phyloP scores from a whole-genome alignment of 208 protist species.

The Wallacemonas collosoma region DNA sequence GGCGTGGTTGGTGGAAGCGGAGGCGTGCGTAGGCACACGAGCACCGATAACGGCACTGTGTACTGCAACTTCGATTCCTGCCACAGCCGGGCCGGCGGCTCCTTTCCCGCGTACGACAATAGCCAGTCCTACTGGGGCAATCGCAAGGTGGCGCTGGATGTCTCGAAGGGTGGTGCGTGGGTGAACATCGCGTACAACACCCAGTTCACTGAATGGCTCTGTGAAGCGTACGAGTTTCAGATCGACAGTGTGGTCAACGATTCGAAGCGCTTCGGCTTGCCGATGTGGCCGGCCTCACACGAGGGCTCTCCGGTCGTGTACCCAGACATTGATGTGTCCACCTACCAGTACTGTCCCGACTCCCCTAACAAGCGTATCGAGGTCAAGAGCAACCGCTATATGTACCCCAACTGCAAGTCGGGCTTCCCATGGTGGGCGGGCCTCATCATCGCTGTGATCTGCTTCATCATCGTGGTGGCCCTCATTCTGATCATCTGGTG shows the following conservation, averaged over 20 bases:
- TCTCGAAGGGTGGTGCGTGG: conserved; percentile 31
- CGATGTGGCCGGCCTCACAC: conserved; percentile 51
- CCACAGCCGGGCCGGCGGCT: not conserved
- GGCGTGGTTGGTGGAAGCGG: conserved; percentile 22
- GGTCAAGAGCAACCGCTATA: conserved; percentile 29
- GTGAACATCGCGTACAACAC: conserved; percentile 43
- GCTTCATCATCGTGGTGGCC: conserved; percentile 33
- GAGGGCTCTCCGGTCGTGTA: conserved; percentile 41
- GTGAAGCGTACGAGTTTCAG: conserved; percentile 61
- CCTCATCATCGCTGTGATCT: conserved; percentile 47
- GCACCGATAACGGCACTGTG: conserved; percentile 11
- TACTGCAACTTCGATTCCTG: conserved; percentile 44
- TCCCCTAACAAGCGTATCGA: conserved; percentile 9
- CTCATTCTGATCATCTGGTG: conserved; percentile 50
- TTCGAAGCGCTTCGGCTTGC: conserved; percentile 27
- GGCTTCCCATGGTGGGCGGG: conserved; percentile 59
- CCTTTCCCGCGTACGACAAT: conserved; percentile 31
- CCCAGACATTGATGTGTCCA: not conserved
- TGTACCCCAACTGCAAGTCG: conserved; percentile 43
- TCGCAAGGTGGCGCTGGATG: conserved; percentile 42
- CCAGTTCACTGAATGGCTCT: conserved; percentile 52
- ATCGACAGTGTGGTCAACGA: conserved; percentile 14
- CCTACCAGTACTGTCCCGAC: conserved; percentile 38
- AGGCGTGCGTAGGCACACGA: not conserved
- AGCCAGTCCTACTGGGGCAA: conserved; percentile 47